Percentiles rank a stretch among this genome's conserved stretches.
These are phyloP conservation scores for Boletus rufocinnamomeus DNA, from an alignment of 768 basidiomycete species.

Conservation along the genomic window DNA sequence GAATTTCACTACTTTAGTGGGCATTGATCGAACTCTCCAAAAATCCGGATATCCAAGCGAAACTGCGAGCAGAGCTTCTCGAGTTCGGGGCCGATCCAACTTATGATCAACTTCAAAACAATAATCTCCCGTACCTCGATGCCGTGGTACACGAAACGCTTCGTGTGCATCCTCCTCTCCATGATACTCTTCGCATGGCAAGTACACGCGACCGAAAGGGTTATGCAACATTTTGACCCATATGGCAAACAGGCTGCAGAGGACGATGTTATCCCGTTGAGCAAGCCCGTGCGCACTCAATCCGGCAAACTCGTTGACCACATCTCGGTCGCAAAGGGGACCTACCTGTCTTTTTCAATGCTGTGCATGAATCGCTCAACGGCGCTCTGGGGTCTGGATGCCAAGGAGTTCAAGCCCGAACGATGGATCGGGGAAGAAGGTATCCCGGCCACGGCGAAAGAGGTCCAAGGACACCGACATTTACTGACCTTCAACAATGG, in stretches of 20 bases:
- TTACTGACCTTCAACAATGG: neutral
- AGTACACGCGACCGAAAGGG: neutral
- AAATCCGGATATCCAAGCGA: slow-evolving; percentile 46
- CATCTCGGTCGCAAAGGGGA: slow-evolving; percentile 51
- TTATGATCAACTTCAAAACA: slow-evolving; percentile 54
- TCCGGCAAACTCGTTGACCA: slow-evolving; percentile 42
- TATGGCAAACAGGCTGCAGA: slow-evolving; percentile 41
- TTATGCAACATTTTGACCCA: neutral
- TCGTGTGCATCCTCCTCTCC: slow-evolving; percentile 45
- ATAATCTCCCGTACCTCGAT: slow-evolving; percentile 56
- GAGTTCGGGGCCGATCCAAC: slow-evolving; percentile 46
- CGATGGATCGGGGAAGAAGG: slow-evolving; percentile 54
- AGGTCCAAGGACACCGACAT: neutral
- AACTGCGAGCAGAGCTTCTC: slow-evolving; percentile 54
- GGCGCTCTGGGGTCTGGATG: slow-evolving; percentile 60
- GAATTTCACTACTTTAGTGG: slow-evolving; percentile 36
- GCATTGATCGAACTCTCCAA: slow-evolving; percentile 56
- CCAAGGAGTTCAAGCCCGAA: slow-evolving; percentile 60
- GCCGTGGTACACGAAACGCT: slow-evolving; percentile 49
- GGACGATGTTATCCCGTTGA: slow-evolving; percentile 64
- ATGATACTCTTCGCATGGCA: slow-evolving; percentile 23
- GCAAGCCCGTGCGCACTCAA: slow-evolving; percentile 44
- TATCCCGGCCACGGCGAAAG: slow-evolving; percentile 34
- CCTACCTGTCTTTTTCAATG: slow-evolving; percentile 45
- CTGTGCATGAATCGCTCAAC: slow-evolving; percentile 50